Percentiles rank a stretch among this genome's conserved stretches.
Conservation (phyloP, 108 stramenopile species). For the Chaetoceros tenuissimus region DNA sequence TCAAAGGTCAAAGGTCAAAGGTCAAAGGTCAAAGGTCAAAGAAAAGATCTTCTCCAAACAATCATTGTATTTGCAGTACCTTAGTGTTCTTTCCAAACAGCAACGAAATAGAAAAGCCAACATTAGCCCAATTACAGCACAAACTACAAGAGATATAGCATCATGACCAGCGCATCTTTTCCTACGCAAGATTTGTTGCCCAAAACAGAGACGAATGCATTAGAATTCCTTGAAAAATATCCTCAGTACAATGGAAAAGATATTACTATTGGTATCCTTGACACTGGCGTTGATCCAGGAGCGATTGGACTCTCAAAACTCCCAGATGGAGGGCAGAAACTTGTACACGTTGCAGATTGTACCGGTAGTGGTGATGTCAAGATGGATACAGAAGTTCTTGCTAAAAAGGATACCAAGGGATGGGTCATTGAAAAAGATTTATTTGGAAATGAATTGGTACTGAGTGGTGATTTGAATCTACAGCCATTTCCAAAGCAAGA, state of each 20-base stretch:
- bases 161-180: slow-evolving; percentile 14
- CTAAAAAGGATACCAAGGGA: slow-evolving; percentile 4
- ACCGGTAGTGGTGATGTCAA: slow-evolving; percentile 87
- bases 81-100: too few relatives aligned
- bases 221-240: slow-evolving; percentile 27
- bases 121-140: too few relatives aligned
- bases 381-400: slow-evolving; percentile 22
- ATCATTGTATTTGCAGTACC: too few relatives aligned
- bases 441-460: slow-evolving; percentile 34
- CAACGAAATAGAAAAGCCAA: too few relatives aligned
- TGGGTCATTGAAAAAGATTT: slow-evolving; percentile 30
- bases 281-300: slow-evolving; percentile 88
- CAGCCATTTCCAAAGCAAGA: slow-evolving; percentile 8
- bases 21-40: too few relatives aligned
- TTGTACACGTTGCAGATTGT: slow-evolving; percentile 82
- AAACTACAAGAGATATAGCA: too few relatives aligned
- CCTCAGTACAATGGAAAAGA: slow-evolving; percentile 70
- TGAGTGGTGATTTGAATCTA: slow-evolving; percentile 24
- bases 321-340: slow-evolving; percentile 58
- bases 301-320: slow-evolving; percentile 46
- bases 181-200: slow-evolving; percentile 33
- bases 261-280: slow-evolving; percentile 75
- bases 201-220: slow-evolving; percentile 41
- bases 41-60: too few relatives aligned
- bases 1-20: too few relatives aligned